Evolutionary conservation across 2,329 filamentous ascomycete species (phyloP), one percentile per base, ranked within the genome.

Genomic region (Reticulascus tulasneorum): DNA sequence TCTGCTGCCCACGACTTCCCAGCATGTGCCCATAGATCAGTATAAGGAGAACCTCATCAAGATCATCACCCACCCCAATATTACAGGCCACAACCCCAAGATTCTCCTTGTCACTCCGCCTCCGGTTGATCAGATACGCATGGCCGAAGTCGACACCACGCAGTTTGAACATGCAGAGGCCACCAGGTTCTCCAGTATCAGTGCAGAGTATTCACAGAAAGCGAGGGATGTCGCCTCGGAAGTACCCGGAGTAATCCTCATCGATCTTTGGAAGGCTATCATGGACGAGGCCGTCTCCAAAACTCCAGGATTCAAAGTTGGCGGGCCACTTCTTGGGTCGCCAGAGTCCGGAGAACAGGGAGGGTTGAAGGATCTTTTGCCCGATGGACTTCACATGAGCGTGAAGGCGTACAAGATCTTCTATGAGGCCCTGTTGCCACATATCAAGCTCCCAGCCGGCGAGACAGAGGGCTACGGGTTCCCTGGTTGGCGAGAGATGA

Each of bases 81-180:
- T 94, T 41, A 60, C 62, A 38, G 80, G 77, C 6, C 89, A 96
- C 52, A 71, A 75, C 23, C 80, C 86, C 18, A 79, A 76, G 34
- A 82, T 89, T 36, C 69, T 96, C 28, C 66, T 97, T 6, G 72
- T 96, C 30, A 84, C 87, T 0, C 88, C 91, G 18, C 86, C 90
- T 2, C 89, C 89, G 0, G 62, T 94, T 33, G 84, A 95, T 50
- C 83, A 94, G 62, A 81, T 87, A 56, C 75, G 81, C 42, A 62
- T 77, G 23, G 67, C 68, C 34, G 54, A 54, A 42, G 58, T 70
- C 22, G 74, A 77, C 53, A 52, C 64, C 13, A 61, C 52, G 2
- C 59, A 64, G 42, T 33, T 24, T 28, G 75, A 75, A 9, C 69
- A 67, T 44, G 51, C 57, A 7, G 54, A 60, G 35, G 54, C 53